Conservation (phyloP, 495 filamentous ascomycete species). For the Xylaria curta region DNA sequence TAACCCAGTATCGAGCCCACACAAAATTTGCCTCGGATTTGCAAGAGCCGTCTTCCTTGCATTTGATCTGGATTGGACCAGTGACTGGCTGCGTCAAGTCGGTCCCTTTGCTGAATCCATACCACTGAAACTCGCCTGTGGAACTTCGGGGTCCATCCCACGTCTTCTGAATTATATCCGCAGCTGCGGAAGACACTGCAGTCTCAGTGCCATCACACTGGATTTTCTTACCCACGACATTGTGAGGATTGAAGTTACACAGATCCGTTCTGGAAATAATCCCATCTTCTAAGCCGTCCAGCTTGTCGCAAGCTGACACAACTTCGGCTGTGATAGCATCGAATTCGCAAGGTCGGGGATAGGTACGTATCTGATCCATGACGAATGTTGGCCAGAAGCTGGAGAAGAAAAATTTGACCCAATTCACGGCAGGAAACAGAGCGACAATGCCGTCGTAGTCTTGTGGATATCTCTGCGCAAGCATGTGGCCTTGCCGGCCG, state of each 20-base stretch:
- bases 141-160: conserved; percentile 21
- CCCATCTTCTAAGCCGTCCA: conserved; percentile 41
- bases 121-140: conserved; percentile 20
- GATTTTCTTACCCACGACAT: conserved; percentile 27
- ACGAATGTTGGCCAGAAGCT: conserved; percentile 30
- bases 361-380: conserved; percentile 29
- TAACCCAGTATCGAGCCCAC: conserved; percentile 34
- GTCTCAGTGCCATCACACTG: conserved; percentile 24
- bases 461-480: conserved; percentile 46
- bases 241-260: conserved; percentile 32
- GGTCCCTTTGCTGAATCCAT: conserved; percentile 16
- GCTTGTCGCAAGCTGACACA: conserved; percentile 41
- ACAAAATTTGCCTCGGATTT: conserved; percentile 24
- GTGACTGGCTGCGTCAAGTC: conserved; percentile 21
- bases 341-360: conserved; percentile 36
- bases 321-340: conserved; percentile 36
- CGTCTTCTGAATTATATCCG: conserved; percentile 14
- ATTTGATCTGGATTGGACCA: conserved; percentile 19
- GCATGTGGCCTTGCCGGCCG: conserved; percentile 45
- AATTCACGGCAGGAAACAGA: conserved; percentile 39
- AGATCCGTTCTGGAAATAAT: conserved; percentile 34
- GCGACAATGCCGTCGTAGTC: conserved; percentile 47
- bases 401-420: conserved; percentile 27
- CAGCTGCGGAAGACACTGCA: conserved; percentile 13
- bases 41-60: conserved; percentile 14